Percentiles rank a stretch among this genome's conserved stretches.
Conservation (phyloP, 768 basidiomycete species). For the Strobilomyces echinocephalus region DNA sequence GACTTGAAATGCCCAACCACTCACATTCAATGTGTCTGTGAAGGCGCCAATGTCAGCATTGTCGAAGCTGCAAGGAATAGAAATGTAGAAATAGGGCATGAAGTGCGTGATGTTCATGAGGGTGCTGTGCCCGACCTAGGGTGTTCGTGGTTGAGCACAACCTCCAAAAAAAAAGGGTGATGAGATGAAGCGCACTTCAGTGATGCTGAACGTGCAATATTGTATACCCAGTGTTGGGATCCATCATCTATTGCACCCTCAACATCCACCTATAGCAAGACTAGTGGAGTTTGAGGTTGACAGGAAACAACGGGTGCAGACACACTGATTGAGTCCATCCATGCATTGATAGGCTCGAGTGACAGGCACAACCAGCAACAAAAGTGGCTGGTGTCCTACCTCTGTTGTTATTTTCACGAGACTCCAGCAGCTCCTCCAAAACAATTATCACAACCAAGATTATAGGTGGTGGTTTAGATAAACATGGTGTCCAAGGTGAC, state of each 20-base stretch:
- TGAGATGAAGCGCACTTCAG: slow-evolving; percentile 49
- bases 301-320: neutral
- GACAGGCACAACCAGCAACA: slow-evolving; percentile 69
- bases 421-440: no score
- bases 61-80: slow-evolving; percentile 79
- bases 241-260: slow-evolving; percentile 64
- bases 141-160: slow-evolving; percentile 1
- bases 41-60: slow-evolving; percentile 64
- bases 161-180: neutral
- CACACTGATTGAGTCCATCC: slow-evolving; percentile 66
- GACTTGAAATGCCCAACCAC: slow-evolving; percentile 20
- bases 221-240: slow-evolving; percentile 38
- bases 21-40: slow-evolving; percentile 67
- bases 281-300: slow-evolving; percentile 33
- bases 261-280: slow-evolving; percentile 95
- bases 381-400: no score
- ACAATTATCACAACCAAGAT: no score
- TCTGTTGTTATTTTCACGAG: no score
- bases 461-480: no score
- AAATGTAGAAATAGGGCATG: slow-evolving; percentile 89
- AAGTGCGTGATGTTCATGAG: slow-evolving; percentile 79
- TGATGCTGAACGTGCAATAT: slow-evolving; percentile 80
- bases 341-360: slow-evolving; percentile 50
- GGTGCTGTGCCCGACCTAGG: slow-evolving; percentile 81
- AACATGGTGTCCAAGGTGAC: no score